A percentile compares a stretch with the other conserved stretches of the same genome.
These are phyloP conservation scores for Flaveria sonorensis DNA, from an alignment of 129 eudicot genomes.

Conservation along the genomic window DNA sequence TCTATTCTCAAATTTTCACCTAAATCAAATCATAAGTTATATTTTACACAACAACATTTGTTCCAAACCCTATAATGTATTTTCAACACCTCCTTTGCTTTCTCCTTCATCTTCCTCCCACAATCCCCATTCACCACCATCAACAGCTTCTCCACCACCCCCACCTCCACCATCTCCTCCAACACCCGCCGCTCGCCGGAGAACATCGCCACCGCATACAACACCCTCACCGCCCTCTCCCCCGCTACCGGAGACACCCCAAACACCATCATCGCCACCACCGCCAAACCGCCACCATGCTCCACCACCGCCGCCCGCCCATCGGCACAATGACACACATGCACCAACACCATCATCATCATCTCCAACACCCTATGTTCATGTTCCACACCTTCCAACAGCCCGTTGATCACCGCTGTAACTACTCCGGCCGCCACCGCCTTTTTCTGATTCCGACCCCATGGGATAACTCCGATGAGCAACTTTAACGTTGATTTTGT, in stretches of 20 bases:
- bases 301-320: constrained; percentile 37
- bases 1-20: no score
- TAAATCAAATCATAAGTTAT: background rate
- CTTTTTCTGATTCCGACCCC: constrained; percentile 39
- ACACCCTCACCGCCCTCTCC: constrained; percentile 35
- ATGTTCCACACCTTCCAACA: constrained; percentile 16
- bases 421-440: constrained; percentile 24
- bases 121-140: constrained; percentile 34
- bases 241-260: constrained; percentile 39
- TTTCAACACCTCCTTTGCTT: constrained; percentile 26
- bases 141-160: constrained; percentile 27
- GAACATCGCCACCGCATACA: constrained; percentile 24
- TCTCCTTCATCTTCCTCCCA: constrained; percentile 29
- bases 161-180: constrained; percentile 40
- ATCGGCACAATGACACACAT: constrained; percentile 34
- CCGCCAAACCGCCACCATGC: constrained; percentile 42
- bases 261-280: constrained; percentile 38
- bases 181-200: constrained; percentile 31
- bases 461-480: constrained; percentile 26
- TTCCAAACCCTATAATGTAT: constrained; percentile 27
- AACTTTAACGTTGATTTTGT: constrained; percentile 41
- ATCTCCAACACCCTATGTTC: constrained; percentile 31
- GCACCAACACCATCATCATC: constrained; percentile 11
- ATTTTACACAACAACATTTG: constrained; percentile 12
- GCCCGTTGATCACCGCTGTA: constrained; percentile 14